phyloP scores from a whole-genome alignment of 169 alveolate genomes.

The Eimeria tenella region DNA sequence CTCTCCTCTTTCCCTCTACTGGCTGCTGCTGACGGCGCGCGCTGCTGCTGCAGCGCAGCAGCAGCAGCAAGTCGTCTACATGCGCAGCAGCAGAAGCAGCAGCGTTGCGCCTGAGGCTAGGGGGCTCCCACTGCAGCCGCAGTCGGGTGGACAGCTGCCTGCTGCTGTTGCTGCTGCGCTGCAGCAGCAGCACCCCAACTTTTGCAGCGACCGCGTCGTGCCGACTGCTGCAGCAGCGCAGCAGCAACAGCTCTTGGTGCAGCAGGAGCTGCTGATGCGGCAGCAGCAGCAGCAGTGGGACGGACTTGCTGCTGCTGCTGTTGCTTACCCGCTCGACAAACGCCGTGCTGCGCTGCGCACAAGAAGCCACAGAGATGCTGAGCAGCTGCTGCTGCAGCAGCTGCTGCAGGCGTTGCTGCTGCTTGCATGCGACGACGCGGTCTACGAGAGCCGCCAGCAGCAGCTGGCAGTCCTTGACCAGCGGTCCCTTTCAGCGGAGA shows the following conservation, averaged over 20 bases:
- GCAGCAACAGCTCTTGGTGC: constrained; percentile 42
- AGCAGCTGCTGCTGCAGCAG: constrained; percentile 68
- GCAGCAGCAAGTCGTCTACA: constrained; percentile 37
- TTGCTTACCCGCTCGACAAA: constrained; percentile 23
- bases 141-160: constrained; percentile 41
- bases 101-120: background rate
- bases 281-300: constrained; percentile 71
- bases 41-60: constrained; percentile 50
- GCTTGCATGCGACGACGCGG: constrained; percentile 75
- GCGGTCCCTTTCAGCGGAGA: background rate
- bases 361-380: constrained; percentile 56
- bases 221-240: constrained; percentile 40
- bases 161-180: constrained; percentile 49
- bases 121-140: constrained; percentile 60
- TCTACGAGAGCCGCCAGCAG: constrained; percentile 48
- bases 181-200: constrained; percentile 36
- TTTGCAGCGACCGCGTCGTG: constrained; percentile 47
- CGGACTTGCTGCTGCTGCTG: constrained; percentile 61
- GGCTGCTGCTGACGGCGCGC: constrained; percentile 63
- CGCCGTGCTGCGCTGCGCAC: constrained; percentile 71
- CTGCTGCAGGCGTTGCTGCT: constrained; percentile 71
- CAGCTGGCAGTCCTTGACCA: background rate
- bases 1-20: constrained; percentile 67
- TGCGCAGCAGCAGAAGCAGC: constrained; percentile 15
- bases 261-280: constrained; percentile 10